These are phyloP conservation scores for Calocera viscosa DNA, from an alignment of 768 basidiomycete genomes.

Conservation along the genomic window DNA sequence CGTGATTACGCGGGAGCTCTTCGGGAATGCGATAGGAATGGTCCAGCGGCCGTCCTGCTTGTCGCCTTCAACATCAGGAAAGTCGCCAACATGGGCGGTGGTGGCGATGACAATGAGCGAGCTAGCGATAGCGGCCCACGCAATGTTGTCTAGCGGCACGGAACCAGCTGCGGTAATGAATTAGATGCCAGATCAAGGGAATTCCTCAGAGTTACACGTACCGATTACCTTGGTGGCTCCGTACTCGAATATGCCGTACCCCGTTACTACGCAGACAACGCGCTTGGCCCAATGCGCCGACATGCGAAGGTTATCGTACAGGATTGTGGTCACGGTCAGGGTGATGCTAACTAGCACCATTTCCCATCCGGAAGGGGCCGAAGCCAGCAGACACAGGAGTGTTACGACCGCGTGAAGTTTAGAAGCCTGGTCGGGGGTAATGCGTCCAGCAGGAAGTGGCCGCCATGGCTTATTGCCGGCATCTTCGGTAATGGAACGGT, in stretches of 20 bases:
- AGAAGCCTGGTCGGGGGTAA: conserved; percentile 20
- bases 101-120: conserved; percentile 20
- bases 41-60: conserved; percentile 18
- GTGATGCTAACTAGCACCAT: conserved; percentile 21
- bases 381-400: conserved; percentile 21
- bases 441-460: conserved; percentile 30
- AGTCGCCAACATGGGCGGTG: conserved; percentile 23
- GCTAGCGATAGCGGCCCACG: conserved; percentile 16
- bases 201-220: conserved; percentile 13
- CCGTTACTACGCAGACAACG: conserved; percentile 27
- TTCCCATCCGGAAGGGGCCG: conserved; percentile 24
- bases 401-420: conserved; percentile 27
- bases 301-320: conserved; percentile 27
- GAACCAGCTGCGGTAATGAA: not conserved
- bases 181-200: not conserved
- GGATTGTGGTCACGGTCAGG: conserved; percentile 19
- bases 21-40: conserved; percentile 20
- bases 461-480: conserved; percentile 29
- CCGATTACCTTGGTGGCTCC: conserved; percentile 28
- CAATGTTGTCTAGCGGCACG: not conserved
- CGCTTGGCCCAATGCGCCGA: conserved; percentile 23
- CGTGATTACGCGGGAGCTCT: conserved; percentile 18
- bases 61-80: conserved; percentile 22
- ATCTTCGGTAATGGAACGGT: conserved; percentile 24
- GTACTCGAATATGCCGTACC: conserved; percentile 27